These are phyloP conservation scores for Gastrodia elata DNA, from an alignment of 106 monocot species.

Conservation along the genomic window DNA sequence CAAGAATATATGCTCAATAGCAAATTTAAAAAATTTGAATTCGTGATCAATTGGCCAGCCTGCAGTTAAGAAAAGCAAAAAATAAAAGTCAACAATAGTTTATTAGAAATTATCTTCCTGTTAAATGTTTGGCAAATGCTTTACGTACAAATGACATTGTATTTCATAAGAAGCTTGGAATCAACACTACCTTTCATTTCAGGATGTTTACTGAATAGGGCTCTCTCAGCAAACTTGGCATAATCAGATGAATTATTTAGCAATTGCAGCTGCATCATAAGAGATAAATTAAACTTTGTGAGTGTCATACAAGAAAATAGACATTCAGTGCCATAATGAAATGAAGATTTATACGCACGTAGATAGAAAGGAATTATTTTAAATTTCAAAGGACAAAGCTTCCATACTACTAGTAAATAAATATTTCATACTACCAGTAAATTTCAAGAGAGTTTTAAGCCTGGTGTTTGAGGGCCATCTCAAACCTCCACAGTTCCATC, in stretches of 20 bases:
- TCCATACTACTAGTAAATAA: too few relatives aligned
- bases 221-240: constrained; percentile 16
- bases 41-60: constrained; percentile 26
- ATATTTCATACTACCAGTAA: too few relatives aligned
- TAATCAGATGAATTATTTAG: constrained; percentile 14
- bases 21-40: constrained; percentile 28
- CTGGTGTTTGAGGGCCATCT: not conserved
- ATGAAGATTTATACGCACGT: not conserved
- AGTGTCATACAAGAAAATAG: not conserved
- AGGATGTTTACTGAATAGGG: constrained; percentile 23
- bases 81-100: not conserved
- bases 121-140: not conserved
- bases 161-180: not conserved
- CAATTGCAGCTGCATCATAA: constrained; percentile 17
- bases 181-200: constrained; percentile 22
- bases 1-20: constrained; percentile 31
- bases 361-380: too few relatives aligned
- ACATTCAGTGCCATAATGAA: not conserved
- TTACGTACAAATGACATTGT: not conserved
- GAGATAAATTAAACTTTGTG: not conserved
- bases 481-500: not conserved
- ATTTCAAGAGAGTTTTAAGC: too few relatives aligned
- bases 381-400: too few relatives aligned
- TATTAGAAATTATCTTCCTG: not conserved
- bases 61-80: constrained; percentile 8